Evolutionary conservation across 108 stramenopile genomes (phyloP), one percentile per base, ranked within the genome.

Genomic region (Tribonema minus): DNA sequence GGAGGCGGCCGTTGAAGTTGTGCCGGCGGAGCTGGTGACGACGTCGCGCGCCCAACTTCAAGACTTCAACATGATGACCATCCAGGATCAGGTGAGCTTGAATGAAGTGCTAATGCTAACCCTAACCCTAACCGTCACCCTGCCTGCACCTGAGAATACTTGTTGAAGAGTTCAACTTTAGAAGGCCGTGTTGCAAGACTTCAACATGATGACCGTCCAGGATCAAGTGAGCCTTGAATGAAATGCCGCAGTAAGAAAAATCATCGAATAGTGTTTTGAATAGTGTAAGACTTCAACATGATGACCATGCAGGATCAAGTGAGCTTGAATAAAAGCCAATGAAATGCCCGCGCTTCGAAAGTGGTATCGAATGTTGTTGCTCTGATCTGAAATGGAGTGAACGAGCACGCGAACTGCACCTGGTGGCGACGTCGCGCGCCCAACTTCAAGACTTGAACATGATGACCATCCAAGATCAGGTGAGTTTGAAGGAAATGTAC

Each of bases 1-100:
- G n/a, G 82, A 83, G 72, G 71, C 82, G 33, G 40, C 26, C 26
- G 78, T 83, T 23, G 78, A 79, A 30, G 58, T 62, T 20, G 78
- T 80, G 1, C 6, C 58, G 2, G 58, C 26, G 1, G 20, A 36
- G 4, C 54, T 40, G 30, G 41, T 83, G 31, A 28, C 61, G 3
- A 73, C 82, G n/a, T 62, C 63, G 28, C 41, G 61, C 2, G 71
- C 31, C 37, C 41, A 71, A 0, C 61, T 76, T 27, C 39, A 35
- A 15, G 75, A 77, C 46, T 79, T 82, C 61, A 67, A 82, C 37
- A 31, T 62, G 26, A 67, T 70, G 61, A 61, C 27, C 30, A 58
- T 71, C 30, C 27, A 78, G n/a, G 71, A 74, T 27, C 26, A 74
- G 73, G 73, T 74, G 63, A 7, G 73, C 41, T 33, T 28, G 20